Conservation (phyloP, 2,329 filamentous ascomycete species). For the Trichophyton rubrum region DNA sequence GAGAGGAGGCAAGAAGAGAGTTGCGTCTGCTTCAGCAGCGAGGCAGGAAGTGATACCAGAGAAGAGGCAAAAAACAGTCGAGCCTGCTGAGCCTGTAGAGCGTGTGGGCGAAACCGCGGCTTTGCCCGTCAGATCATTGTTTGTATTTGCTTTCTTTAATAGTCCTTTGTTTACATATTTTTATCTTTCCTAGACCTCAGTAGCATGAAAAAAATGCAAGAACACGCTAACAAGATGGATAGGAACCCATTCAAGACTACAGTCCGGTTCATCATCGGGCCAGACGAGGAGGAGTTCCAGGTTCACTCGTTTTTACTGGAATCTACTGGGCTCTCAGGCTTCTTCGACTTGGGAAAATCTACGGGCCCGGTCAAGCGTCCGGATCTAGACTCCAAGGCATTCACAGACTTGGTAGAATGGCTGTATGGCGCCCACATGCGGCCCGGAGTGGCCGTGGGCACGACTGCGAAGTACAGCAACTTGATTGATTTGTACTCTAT, state of each 20-base stretch:
- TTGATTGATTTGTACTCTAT: constrained; percentile 5
- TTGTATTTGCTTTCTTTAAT: not conserved
- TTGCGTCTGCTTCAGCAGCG: not conserved
- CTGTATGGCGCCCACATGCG: not conserved
- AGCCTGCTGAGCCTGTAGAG: not conserved
- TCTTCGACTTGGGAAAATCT: not conserved
- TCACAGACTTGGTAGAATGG: constrained; percentile 5
- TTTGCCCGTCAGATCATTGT: not conserved
- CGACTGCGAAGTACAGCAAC: not conserved
- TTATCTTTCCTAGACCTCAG: not conserved
- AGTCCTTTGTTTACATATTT: too few species aligned
- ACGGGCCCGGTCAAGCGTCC: not conserved
- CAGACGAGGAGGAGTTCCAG: constrained; percentile 3
- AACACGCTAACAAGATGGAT: not conserved
- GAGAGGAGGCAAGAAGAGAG: not conserved
- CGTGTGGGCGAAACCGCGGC: not conserved
- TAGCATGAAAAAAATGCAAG: not conserved
- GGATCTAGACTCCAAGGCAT: constrained; percentile 3
- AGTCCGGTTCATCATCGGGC: constrained; percentile 5
- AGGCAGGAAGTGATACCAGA: not conserved
- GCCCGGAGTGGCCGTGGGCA: not conserved
- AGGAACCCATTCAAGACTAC: constrained; percentile 1
- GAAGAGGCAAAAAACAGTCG: not conserved
- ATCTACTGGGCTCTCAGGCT: not conserved
- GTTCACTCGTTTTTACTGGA: constrained; percentile 4